phyloP scores from a whole-genome alignment of 306 rosid genomes.

The Quercus glauca region DNA sequence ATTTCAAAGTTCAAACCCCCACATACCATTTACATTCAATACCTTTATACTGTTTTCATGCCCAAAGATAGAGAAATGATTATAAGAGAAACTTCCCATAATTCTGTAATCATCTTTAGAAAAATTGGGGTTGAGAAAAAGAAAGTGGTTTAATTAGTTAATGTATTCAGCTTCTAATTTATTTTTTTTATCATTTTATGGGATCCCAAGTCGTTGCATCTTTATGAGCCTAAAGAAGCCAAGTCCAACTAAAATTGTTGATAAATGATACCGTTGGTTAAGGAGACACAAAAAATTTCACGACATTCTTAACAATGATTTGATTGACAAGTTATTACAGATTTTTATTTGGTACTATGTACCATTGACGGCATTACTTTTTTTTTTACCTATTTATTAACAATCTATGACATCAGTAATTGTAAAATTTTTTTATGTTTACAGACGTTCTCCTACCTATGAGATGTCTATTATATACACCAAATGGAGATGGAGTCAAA shows the following conservation, averaged over 20 bases:
- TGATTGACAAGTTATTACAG: too few species aligned
- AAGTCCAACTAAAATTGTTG: slow-evolving; percentile 46
- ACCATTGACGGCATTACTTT: too few species aligned
- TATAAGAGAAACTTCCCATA: not conserved
- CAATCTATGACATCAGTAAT: too few species aligned
- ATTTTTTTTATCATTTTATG: not conserved
- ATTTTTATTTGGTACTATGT: too few species aligned
- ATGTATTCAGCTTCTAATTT: not conserved
- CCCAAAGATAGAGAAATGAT: not conserved
- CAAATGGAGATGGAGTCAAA: not conserved
- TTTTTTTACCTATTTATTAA: too few species aligned
- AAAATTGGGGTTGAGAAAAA: too few species aligned
- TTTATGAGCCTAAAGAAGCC: slow-evolving; percentile 39
- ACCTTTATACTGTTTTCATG: slow-evolving; percentile 25
- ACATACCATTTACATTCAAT: not conserved
- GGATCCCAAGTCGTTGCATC: not conserved
- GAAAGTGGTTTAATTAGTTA: not conserved
- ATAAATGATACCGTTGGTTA: not conserved
- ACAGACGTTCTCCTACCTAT: not conserved
- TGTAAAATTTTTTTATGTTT: not conserved
- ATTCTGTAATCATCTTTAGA: too few species aligned
- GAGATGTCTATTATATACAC: not conserved
- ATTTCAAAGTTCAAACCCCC: slow-evolving; percentile 21
- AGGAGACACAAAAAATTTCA: too few species aligned
- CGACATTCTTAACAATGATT: too few species aligned